phyloP scores from a whole-genome alignment of 768 basidiomycete species.

The Leucogyrophana mollusca region DNA sequence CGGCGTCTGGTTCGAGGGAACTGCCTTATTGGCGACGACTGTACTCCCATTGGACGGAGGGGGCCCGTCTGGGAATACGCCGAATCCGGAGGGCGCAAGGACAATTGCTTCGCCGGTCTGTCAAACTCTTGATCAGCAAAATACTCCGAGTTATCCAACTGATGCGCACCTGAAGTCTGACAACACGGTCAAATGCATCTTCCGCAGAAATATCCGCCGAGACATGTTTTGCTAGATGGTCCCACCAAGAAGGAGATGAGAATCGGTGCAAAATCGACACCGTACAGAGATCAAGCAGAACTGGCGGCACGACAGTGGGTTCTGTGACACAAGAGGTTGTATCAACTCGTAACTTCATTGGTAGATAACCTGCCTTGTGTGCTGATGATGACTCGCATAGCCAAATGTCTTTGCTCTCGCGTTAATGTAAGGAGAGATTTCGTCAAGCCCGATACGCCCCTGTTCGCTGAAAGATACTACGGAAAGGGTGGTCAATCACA shows the following conservation, averaged over 20 bases:
- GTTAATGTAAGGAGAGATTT: constrained; percentile 56
- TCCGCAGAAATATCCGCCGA: constrained; percentile 57
- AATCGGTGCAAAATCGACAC: constrained; percentile 70
- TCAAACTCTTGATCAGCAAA: constrained; percentile 2
- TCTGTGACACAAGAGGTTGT: constrained; percentile 37
- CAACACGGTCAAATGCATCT: constrained; percentile 66
- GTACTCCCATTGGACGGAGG: background rate
- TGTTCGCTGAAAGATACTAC: constrained; percentile 58
- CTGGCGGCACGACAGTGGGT: constrained; percentile 69
- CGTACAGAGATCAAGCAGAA: constrained; percentile 65
- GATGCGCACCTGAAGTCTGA: constrained; percentile 53
- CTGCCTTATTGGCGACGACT: constrained; percentile 6
- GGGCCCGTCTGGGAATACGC: constrained; percentile 31
- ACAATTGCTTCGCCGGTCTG: constrained; percentile 75
- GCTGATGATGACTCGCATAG: constrained; percentile 70
- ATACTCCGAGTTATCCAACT: background rate
- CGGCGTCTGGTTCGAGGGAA: constrained; percentile 14
- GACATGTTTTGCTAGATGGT: constrained; percentile 65
- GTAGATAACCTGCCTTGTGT: constrained; percentile 55
- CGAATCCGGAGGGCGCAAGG: constrained; percentile 63
- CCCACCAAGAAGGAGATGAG: constrained; percentile 76
- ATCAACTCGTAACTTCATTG: background rate
- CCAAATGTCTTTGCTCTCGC: constrained; percentile 69
- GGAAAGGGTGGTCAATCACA: constrained; percentile 1
- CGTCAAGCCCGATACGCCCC: constrained; percentile 51